phyloP scores from a whole-genome alignment of 176 grass and related monocot genomes.

The Triticum monococcum region DNA sequence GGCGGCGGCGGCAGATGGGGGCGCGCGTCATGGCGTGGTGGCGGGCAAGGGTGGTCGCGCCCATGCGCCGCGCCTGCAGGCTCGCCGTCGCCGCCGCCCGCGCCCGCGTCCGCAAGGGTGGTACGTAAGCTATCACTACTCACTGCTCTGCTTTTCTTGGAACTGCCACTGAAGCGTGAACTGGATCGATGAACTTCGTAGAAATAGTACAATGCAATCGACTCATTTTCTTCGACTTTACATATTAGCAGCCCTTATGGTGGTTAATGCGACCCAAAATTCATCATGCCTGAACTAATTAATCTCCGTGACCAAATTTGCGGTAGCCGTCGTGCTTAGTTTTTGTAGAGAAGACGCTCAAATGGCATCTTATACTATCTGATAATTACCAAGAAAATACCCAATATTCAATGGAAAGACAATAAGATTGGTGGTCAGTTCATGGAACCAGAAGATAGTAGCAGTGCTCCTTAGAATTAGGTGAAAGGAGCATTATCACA shows the following conservation, averaged over 20 bases:
- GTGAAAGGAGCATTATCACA: background rate
- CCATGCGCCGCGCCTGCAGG: slow-evolving; percentile 72
- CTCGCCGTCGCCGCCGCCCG: slow-evolving; percentile 72
- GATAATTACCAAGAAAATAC: too few relatives aligned
- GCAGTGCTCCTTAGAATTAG: background rate
- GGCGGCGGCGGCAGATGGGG: slow-evolving; percentile 32
- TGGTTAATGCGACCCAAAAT: too few relatives aligned
- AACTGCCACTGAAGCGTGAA: background rate
- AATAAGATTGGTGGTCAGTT: too few relatives aligned
- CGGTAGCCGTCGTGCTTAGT: too few relatives aligned
- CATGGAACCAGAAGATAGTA: too few relatives aligned
- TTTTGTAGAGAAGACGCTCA: too few relatives aligned
- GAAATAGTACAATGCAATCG: too few relatives aligned
- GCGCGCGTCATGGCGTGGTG: slow-evolving; percentile 88
- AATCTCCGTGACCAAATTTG: too few relatives aligned
- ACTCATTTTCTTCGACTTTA: background rate
- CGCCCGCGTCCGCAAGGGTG: slow-evolving; percentile 56
- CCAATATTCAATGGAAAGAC: too few relatives aligned
- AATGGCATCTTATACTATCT: too few relatives aligned
- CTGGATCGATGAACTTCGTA: background rate
- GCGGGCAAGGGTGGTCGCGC: slow-evolving; percentile 61
- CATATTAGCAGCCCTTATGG: too few relatives aligned
- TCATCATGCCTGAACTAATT: too few relatives aligned
- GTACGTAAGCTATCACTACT: slow-evolving; percentile 11
- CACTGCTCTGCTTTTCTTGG: background rate